phyloP scores from a whole-genome alignment of 2,329 filamentous ascomycete species.

The Pseudogymnoascus sp. region DNA sequence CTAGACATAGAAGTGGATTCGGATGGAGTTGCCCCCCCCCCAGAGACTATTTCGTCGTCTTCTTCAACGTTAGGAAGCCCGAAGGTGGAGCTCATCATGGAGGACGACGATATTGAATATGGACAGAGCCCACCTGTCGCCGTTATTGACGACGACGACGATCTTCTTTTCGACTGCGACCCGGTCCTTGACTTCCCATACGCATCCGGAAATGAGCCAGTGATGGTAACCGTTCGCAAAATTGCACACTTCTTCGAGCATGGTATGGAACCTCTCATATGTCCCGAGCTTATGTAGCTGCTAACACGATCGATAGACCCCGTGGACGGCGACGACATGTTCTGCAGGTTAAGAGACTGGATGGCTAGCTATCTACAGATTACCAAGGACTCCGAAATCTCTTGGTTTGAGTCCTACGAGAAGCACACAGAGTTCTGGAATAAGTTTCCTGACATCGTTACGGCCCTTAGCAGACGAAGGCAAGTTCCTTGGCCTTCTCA shows the following conservation, averaged over 20 bases:
- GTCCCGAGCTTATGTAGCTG: slow-evolving; percentile 12
- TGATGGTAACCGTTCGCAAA: slow-evolving; percentile 18
- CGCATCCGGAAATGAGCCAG: slow-evolving; percentile 15
- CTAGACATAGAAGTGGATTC: slow-evolving; percentile 23
- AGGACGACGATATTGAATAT: slow-evolving; percentile 23
- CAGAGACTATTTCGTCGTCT: slow-evolving; percentile 26
- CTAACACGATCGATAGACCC: slow-evolving; percentile 32
- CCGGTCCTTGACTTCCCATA: slow-evolving; percentile 42
- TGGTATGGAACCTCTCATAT: slow-evolving; percentile 30
- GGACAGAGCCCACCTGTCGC: slow-evolving; percentile 21
- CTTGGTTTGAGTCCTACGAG: slow-evolving; percentile 36
- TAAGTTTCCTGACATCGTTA: slow-evolving; percentile 43
- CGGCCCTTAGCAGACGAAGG: slow-evolving; percentile 34
- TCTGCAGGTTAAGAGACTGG: slow-evolving; percentile 42
- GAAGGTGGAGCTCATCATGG: slow-evolving; percentile 23
- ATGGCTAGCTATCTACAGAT: slow-evolving; percentile 40
- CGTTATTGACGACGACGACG: slow-evolving; percentile 23
- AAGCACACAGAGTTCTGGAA: slow-evolving; percentile 44
- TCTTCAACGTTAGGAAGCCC: slow-evolving; percentile 24
- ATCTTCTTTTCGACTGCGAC: slow-evolving; percentile 27
- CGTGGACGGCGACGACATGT: slow-evolving; percentile 36
- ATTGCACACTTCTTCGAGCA: slow-evolving; percentile 28
- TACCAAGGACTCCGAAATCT: slow-evolving; percentile 28
- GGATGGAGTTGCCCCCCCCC: slow-evolving; percentile 23
- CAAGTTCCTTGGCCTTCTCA: slow-evolving; percentile 24